phyloP scores from a whole-genome alignment of 2,329 filamentous ascomycete species.

The Macrophomina tecta region DNA sequence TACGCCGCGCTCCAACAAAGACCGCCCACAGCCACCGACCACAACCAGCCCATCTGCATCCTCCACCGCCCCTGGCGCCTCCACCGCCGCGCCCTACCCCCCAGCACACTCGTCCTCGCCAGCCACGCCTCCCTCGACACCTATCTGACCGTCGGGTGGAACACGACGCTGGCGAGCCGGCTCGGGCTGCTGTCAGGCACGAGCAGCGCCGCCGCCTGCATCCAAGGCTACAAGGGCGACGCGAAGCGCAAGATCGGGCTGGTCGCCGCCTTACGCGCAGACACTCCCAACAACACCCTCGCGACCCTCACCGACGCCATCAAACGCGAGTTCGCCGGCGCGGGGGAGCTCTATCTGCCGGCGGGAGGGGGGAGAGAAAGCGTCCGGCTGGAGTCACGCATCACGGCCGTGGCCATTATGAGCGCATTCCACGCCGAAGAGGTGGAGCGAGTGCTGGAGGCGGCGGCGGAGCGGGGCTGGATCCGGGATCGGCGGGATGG shows the following conservation, averaged over 20 bases:
- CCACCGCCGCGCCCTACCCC: constrained; percentile 37
- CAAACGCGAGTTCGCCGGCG: constrained; percentile 37
- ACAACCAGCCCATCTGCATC: constrained; percentile 35
- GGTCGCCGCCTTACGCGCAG: constrained; percentile 35
- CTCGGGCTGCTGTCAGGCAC: constrained; percentile 38
- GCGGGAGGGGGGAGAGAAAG: constrained; percentile 25
- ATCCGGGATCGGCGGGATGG: constrained; percentile 34
- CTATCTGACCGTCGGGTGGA: constrained; percentile 48
- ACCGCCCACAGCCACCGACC: constrained; percentile 22
- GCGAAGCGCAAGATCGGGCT: constrained; percentile 45
- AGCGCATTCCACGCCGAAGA: constrained; percentile 48
- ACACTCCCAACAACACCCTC: not conserved
- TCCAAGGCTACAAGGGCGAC: constrained; percentile 49
- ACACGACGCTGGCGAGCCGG: constrained; percentile 40
- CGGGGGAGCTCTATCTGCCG: constrained; percentile 29
- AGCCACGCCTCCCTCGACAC: constrained; percentile 48
- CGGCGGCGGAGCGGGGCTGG: constrained; percentile 37
- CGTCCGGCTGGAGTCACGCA: not conserved
- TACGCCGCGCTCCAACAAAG: constrained; percentile 37
- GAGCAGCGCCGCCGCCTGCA: constrained; percentile 37
- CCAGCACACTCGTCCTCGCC: constrained; percentile 40
- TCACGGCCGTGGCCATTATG: constrained; percentile 45
- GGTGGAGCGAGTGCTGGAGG: constrained; percentile 42
- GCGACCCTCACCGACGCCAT: constrained; percentile 31
- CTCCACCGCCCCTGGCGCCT: constrained; percentile 43